Evolutionary conservation across 176 grass and related monocot genomes (phyloP).

Genomic region (Rhynchospora tenuis): DNA sequence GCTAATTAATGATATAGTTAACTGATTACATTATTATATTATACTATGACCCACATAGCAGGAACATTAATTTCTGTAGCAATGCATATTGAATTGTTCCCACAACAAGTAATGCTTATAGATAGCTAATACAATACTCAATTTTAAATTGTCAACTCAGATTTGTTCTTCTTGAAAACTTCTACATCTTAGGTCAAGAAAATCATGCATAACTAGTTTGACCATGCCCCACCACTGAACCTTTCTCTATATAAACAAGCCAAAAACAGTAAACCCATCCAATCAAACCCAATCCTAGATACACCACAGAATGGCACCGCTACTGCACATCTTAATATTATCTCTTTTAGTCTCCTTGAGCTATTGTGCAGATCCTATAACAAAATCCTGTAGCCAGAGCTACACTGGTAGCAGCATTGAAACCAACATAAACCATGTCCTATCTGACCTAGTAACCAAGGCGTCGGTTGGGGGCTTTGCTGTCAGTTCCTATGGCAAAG

Average conservation of each 20-base stretch:
- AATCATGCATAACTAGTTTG: background rate
- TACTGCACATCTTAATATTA: constrained; percentile 18
- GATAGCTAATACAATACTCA: background rate
- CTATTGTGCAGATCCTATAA: constrained; percentile 36
- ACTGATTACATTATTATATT: background rate
- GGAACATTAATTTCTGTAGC: background rate
- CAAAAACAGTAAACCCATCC: background rate
- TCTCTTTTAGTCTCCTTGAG: constrained; percentile 17
- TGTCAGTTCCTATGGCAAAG: constrained; percentile 20
- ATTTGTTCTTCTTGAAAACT: background rate
- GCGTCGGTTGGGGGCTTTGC: constrained; percentile 39
- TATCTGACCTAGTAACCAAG: constrained; percentile 36
- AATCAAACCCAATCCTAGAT: background rate
- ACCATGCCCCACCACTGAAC: background rate
- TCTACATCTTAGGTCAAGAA: constrained; percentile 4
- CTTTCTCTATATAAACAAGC: constrained; percentile 11
- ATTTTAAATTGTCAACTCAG: background rate
- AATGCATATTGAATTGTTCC: background rate
- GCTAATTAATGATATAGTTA: background rate
- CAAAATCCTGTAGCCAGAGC: constrained; percentile 37
- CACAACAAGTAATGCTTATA: background rate
- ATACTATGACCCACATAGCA: background rate
- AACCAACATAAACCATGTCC: constrained; percentile 44
- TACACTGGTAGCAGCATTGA: constrained; percentile 20
- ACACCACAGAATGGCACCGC: constrained; percentile 38